Percentiles rank a stretch among this genome's conserved stretches.
Conservation (phyloP, 768 basidiomycete species). For the Infundibulicybe gibba region DNA sequence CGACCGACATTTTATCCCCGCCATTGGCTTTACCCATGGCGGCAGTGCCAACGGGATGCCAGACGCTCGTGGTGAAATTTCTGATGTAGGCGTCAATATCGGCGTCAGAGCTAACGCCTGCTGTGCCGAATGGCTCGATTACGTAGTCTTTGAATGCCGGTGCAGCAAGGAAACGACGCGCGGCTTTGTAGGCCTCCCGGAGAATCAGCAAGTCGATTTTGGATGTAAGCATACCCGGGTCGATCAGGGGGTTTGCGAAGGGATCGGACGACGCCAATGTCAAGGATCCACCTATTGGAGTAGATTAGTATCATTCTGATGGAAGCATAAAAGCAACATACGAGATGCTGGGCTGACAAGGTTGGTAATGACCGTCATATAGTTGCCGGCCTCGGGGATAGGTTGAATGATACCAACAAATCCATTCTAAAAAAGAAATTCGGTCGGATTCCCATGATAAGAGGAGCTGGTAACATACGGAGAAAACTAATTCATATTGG, state of each 20-base stretch:
- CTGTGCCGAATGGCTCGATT: background rate
- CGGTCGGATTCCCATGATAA: too few species aligned
- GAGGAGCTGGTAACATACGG: constrained; percentile 15
- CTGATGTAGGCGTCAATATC: constrained; percentile 1
- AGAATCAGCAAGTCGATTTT: constrained; percentile 17
- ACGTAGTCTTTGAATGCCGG: constrained; percentile 12
- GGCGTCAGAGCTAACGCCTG: too few species aligned
- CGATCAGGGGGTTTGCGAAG: background rate
- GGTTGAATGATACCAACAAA: too few species aligned
- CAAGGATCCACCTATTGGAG: constrained; percentile 37
- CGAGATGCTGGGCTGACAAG: background rate
- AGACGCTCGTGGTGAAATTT: constrained; percentile 13
- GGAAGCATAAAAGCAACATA: background rate
- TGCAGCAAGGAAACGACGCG: constrained; percentile 13
- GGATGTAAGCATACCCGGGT: background rate
- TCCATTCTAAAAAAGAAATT: too few species aligned
- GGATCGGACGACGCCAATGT: background rate
- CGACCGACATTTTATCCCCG: constrained; percentile 6
- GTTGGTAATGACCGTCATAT: constrained; percentile 11
- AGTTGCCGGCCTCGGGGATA: constrained; percentile 5
- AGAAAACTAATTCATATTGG: constrained; percentile 30
- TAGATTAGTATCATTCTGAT: too few species aligned
- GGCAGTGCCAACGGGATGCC: background rate
- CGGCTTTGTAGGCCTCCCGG: constrained; percentile 13
- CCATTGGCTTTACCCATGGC: background rate